Evolutionary conservation across 495 filamentous ascomycete species (phyloP).

Genomic region (Daldinia bambusicola): DNA sequence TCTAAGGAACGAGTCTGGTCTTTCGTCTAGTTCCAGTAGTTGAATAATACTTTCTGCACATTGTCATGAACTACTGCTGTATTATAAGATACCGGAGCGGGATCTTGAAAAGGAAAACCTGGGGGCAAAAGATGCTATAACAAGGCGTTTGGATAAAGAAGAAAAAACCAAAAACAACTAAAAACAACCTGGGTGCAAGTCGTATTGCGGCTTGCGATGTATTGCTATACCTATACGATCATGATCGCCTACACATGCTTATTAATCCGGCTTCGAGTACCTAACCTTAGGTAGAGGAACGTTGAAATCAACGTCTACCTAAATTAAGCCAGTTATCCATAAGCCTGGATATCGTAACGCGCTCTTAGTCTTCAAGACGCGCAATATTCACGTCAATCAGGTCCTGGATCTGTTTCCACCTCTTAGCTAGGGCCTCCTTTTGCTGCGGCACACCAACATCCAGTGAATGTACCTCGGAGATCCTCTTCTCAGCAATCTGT

Average conservation of each 20-base stretch:
- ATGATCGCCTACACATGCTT: conserved; percentile 32
- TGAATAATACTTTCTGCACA: background rate
- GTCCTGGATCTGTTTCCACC: conserved; percentile 64
- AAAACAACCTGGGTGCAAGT: conserved; percentile 28
- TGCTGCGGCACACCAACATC: conserved; percentile 44
- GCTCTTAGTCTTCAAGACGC: conserved; percentile 28
- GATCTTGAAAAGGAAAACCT: conserved; percentile 3
- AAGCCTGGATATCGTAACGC: background rate
- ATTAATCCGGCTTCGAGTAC: conserved; percentile 2
- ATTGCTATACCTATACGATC: conserved; percentile 13
- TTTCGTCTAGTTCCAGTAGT: conserved; percentile 31
- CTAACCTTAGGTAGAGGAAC: too few relatives aligned
- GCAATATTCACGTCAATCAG: conserved; percentile 49
- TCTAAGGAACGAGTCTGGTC: conserved; percentile 62
- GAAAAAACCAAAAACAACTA: too few relatives aligned
- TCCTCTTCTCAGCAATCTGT: conserved; percentile 50
- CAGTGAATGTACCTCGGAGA: conserved; percentile 52
- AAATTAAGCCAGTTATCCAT: background rate
- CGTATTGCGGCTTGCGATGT: conserved; percentile 19
- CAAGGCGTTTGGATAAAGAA: conserved; percentile 27
- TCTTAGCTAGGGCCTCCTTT: conserved; percentile 52
- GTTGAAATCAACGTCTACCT: too few relatives aligned
- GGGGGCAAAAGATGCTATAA: conserved; percentile 9
- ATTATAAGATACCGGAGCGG: conserved; percentile 19
- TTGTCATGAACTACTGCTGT: conserved; percentile 11